A percentile compares a stretch with the other conserved stretches of the same genome.
Evolutionary conservation across 164 flowering plant genomes (phyloP).

Genomic region (Vitis labrusca): DNA sequence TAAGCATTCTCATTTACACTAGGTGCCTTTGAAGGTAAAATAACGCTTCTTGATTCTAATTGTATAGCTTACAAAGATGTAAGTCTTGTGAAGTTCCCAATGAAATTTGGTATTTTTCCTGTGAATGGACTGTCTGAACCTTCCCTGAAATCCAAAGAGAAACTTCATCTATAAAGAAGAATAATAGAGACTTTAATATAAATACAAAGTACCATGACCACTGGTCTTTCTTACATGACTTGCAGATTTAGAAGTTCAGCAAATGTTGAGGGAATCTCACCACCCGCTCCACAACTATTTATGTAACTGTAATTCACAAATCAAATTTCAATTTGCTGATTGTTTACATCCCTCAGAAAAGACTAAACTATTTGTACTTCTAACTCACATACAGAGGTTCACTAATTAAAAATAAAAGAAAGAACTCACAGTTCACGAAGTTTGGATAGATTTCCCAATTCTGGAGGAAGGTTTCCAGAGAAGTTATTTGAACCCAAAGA

Average conservation of each 20-base stretch:
- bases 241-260: conserved; percentile 11
- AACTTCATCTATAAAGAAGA: no score
- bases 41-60: no score
- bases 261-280: conserved; percentile 27
- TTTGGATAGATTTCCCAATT: conserved; percentile 41
- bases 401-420: neutral
- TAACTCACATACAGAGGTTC: no score
- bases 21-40: no score
- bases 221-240: conserved; percentile 10
- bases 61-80: conserved; percentile 7
- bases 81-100: conserved; percentile 17
- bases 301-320: conserved; percentile 7
- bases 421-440: conserved; percentile 41
- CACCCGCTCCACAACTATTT: conserved; percentile 20
- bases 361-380: no score
- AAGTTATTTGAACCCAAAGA: conserved; percentile 41
- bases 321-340: no score
- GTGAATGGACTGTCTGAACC: conserved; percentile 16
- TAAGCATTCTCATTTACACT: no score
- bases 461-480: conserved; percentile 50
- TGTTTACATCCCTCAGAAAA: no score
- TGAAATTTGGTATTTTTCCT: conserved; percentile 19
- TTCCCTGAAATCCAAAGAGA: conserved; percentile 2
- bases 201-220: no score
- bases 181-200: no score